A percentile compares a stretch with the other conserved stretches of the same genome.
Conservation (phyloP, 1,284 basidiomycete genomes). For the Marasmius oreades region DNA sequence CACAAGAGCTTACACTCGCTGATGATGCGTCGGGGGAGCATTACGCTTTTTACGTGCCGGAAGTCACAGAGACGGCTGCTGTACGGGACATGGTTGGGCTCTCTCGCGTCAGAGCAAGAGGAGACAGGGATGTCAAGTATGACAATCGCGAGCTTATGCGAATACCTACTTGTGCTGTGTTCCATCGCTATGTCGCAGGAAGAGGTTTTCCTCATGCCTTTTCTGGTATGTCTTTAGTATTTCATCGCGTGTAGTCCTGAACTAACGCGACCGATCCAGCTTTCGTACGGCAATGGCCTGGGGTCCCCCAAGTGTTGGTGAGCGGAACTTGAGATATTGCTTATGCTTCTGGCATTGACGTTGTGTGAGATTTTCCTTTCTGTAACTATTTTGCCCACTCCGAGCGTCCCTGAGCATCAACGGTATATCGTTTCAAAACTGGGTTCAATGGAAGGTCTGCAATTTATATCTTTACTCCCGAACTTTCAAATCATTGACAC, state of each 20-base stretch:
- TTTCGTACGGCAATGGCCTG: constrained; percentile 54
- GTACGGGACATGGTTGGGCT: constrained; percentile 14
- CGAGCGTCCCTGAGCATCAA: constrained; percentile 42
- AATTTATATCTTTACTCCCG: background rate
- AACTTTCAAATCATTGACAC: background rate
- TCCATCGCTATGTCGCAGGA: constrained; percentile 51
- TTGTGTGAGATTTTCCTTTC: constrained; percentile 53
- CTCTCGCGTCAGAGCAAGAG: constrained; percentile 5
- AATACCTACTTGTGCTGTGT: constrained; percentile 52
- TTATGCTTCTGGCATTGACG: background rate
- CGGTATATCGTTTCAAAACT: constrained; percentile 54
- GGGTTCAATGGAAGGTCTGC: constrained; percentile 43
- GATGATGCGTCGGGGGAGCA: background rate
- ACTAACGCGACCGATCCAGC: constrained; percentile 21
- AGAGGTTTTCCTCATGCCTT: constrained; percentile 59
- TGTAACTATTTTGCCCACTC: constrained; percentile 44
- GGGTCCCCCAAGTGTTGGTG: constrained; percentile 56
- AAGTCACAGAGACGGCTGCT: constrained; percentile 9
- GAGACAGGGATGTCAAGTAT: constrained; percentile 14
- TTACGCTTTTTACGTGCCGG: background rate
- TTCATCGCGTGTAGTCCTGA: background rate
- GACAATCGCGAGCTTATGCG: constrained; percentile 34
- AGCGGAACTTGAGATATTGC: constrained; percentile 16
- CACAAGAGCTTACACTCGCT: background rate
- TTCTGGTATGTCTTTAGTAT: constrained; percentile 31